Evolutionary conservation across 2,329 filamentous ascomycete species (phyloP), one percentile per base, ranked within the genome.

Genomic region (Cladosporium sp.): DNA sequence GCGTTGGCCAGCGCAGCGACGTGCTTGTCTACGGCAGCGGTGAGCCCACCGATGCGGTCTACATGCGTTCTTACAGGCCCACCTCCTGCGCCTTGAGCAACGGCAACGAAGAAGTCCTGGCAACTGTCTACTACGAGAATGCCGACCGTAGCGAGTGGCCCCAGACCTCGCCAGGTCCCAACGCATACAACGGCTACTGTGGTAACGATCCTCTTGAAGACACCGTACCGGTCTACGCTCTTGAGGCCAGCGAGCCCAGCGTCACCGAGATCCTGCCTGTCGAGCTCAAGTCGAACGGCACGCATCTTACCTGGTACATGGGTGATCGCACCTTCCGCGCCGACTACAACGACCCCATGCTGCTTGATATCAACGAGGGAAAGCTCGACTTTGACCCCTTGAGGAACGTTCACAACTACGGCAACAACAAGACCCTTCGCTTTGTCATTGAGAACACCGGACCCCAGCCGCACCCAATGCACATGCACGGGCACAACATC

Each of bases 61-160:
- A 40, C 36, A 48, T 48, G 45, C 45, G 45, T 33, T 22, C 45
- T 40, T 48, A 20, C 25, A 50, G 64, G 42, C 58, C 61, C 38
- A 48, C 59, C 50, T 56, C 62, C 2, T 62, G 60, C 52, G 70
- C 67, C 64, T 69, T 71, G 64, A 65, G 69, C 46, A 63, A 67
- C 0, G 66, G 56, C 13, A 55, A 53, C 18, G 45, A 59, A 1
- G 58, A 73, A 42, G 82, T 78, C 2, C 58, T 80, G 0, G 85
- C 84, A 0, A 79, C 77, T 11, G 72, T 88, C 43, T 85, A 84
- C 68, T 88, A 88, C 64, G 74, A 84, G 35, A 59, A 72, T 6
- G 78, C 80, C 7, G 71, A 85, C 58, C 70, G 69, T 4, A 68
- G 64, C 43, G 64, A 67, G n/a, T 43, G 68, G 3, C 84, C 83